A percentile compares a stretch with the other conserved stretches of the same genome.
Evolutionary conservation across 495 filamentous ascomycete species (phyloP).

Genomic region (Talaromyces stipitatus): DNA sequence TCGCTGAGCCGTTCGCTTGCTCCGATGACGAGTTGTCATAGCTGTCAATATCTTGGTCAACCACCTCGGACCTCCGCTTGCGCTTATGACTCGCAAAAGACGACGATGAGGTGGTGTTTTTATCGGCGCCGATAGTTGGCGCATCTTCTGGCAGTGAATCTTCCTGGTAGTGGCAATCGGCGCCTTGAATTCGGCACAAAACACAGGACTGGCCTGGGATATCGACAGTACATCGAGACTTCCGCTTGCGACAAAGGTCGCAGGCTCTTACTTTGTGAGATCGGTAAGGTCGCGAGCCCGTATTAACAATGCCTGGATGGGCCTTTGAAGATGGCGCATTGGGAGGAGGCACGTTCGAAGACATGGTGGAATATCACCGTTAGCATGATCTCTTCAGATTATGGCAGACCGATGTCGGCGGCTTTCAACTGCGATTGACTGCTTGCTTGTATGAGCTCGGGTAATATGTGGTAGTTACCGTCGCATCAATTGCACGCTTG

Average conservation of each 20-base stretch:
- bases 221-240: slow-evolving; percentile 44
- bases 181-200: slow-evolving; percentile 41
- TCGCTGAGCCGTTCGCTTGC: neutral
- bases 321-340: slow-evolving; percentile 3
- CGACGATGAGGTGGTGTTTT: slow-evolving; percentile 11
- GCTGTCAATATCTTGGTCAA: neutral
- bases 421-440: neutral
- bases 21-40: neutral
- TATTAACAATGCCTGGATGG: slow-evolving; percentile 19
- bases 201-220: slow-evolving; percentile 40
- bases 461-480: neutral
- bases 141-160: slow-evolving; percentile 22
- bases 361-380: neutral
- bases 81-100: neutral
- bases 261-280: slow-evolving; percentile 47
- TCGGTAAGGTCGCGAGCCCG: slow-evolving; percentile 40
- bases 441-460: neutral
- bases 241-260: slow-evolving; percentile 44
- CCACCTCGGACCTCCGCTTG: slow-evolving; percentile 1
- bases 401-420: neutral
- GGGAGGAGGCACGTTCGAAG: neutral
- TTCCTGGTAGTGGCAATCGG: slow-evolving; percentile 42
- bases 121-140: slow-evolving; percentile 18
- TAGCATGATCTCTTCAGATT: neutral
- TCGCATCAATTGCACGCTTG: neutral